Base-by-base conservation (phyloP, 345 rosid species). In the Triadica sebifera region DNA sequence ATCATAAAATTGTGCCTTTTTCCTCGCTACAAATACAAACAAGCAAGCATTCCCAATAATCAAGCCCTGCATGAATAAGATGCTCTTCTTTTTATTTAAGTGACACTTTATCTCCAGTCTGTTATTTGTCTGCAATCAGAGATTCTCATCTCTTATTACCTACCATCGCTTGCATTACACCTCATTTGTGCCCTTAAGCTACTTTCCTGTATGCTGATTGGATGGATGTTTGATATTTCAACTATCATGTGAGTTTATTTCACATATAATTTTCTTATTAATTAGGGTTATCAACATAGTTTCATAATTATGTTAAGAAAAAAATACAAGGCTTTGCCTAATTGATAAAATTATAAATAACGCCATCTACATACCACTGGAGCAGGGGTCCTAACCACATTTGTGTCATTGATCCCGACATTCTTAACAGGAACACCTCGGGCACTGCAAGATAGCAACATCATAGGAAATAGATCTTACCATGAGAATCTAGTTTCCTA, bases 371-470 rank as follows among this genome's bases (percentile, higher is more conserved):
- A 37, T 79, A 83, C 88, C 77, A 16, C 59, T 0, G 61, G 64
- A 67, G 43, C 39, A 58, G 74, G 64, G 49, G 71, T 47, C 38
- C 70, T 70, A 24, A 69, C 61, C 12, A 57, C 68, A 12, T 67
- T 70, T 6, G 41, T 52, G 16, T 62, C 55, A 25, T 63, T 72
- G 52, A 34, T 29, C 9, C 63, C 62, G 57, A 59, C 19, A 69
- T 72, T 68, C 66, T 62, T 69, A 51, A 59, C 45, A 29, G 78
- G 24, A 53, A 70, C 73, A 53, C 39, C 51, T 41, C 37, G 59
- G 24, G 60, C 29, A 73, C 85, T 84, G 82, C 58, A 59, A n/a
- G 37, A 13, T 34, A 55, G 62, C 38, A 81, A 64, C 29, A 43
- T 45, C 55, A 29, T 45, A 46, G 45, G 4, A 20, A 56, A 20